Percentiles rank a stretch among this genome's conserved stretches.
These are phyloP conservation scores for Sclerotiophoma versabilis DNA, from an alignment of 2,329 filamentous ascomycete genomes.

Conservation along the genomic window DNA sequence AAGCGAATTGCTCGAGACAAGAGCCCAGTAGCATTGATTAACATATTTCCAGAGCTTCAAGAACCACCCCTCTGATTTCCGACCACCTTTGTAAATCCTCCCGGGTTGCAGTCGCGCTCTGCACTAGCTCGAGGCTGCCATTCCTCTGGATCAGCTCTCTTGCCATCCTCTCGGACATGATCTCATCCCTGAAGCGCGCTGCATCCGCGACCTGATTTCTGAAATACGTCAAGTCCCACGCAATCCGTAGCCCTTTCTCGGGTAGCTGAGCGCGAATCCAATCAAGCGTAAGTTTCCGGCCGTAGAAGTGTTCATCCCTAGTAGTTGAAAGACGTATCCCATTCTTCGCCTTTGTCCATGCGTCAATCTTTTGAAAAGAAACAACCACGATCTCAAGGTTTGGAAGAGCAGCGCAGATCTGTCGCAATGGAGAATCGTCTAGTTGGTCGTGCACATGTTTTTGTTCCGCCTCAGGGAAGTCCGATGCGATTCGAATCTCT, in stretches of 20 bases:
- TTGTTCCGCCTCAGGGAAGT: background rate
- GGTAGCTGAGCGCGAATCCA: conserved; percentile 6
- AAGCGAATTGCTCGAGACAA: background rate
- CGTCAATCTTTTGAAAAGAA: conserved; percentile 2
- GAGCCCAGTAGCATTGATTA: background rate
- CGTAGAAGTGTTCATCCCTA: too few relatives aligned
- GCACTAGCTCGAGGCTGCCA: conserved; percentile 1
- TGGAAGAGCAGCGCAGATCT: conserved; percentile 17
- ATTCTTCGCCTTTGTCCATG: background rate
- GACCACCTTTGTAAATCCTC: conserved; percentile 1
- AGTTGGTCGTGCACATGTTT: background rate
- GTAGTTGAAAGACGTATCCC: background rate
- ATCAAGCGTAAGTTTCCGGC: background rate
- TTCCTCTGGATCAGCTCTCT: background rate
- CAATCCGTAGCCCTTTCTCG: background rate
- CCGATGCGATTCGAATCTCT: conserved; percentile 19
- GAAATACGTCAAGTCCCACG: conserved; percentile 11
- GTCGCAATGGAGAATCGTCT: conserved; percentile 2
- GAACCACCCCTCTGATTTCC: background rate
- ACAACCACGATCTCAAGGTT: conserved; percentile 15
- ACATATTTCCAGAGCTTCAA: background rate
- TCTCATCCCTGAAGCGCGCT: background rate
- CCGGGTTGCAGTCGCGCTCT: background rate
- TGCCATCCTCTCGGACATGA: background rate
- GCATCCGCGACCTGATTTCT: background rate